Percentiles rank a stretch among this genome's conserved stretches.
phyloP scores from a whole-genome alignment of 352 stramenopile genomes.

The Aphanomyces invadans region DNA sequence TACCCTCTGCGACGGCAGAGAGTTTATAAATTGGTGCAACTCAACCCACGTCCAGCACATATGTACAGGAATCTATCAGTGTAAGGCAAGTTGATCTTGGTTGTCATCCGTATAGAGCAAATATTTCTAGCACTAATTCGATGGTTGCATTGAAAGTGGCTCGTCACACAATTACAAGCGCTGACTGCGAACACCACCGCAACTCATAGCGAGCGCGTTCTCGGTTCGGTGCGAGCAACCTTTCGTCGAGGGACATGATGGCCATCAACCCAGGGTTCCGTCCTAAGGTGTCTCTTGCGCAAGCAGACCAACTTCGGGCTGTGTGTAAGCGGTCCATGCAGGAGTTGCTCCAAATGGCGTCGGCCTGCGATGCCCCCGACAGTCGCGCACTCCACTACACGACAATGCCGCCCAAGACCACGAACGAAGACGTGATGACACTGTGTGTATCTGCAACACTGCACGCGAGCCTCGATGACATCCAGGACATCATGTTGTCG shows the following conservation, averaged over 20 bases:
- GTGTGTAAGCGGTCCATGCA: not conserved
- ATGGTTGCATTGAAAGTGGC: too few species aligned
- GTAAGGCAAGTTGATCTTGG: too few species aligned
- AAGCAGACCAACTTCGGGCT: slow-evolving; percentile 5
- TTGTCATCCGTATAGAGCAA: too few species aligned
- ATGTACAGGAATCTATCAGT: too few species aligned
- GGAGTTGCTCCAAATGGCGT: slow-evolving; percentile 17
- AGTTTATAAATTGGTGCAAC: too few species aligned
- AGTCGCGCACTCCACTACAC: slow-evolving; percentile 10
- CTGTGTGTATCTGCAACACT: slow-evolving; percentile 7
- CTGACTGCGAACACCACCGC: too few species aligned
- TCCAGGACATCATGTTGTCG: slow-evolving; percentile 19
- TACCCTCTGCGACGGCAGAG: too few species aligned
- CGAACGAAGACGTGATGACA: slow-evolving; percentile 11
- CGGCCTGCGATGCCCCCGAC: not conserved
- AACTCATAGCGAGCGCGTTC: too few species aligned
- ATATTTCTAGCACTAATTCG: too few species aligned
- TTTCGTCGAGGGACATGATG: not conserved
- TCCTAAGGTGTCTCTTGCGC: not conserved
- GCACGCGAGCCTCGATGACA: slow-evolving; percentile 17
- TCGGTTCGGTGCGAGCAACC: too few species aligned
- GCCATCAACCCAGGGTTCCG: slow-evolving; percentile 13
- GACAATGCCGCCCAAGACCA: slow-evolving; percentile 3
- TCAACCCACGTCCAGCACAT: too few species aligned
- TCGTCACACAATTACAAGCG: too few species aligned